Evolutionary conservation across 495 filamentous ascomycete genomes (phyloP).

Genomic region (Tetracladium marchalianum): DNA sequence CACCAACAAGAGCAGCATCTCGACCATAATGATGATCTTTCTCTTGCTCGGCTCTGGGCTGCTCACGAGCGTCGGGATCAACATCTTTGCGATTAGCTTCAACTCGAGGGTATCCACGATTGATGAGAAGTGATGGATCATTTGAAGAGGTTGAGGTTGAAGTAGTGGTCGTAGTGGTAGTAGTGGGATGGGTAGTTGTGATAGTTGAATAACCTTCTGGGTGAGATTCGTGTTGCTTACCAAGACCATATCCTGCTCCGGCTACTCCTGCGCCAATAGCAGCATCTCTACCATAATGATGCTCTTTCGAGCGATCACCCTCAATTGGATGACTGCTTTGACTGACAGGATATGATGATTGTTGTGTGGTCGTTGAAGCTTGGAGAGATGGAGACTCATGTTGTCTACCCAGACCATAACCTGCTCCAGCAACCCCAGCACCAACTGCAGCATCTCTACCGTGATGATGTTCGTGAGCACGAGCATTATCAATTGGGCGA

Average conservation of each 20-base stretch:
- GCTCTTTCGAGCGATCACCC: constrained; percentile 2
- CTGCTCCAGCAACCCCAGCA: neutral
- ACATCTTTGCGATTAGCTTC: constrained; percentile 8
- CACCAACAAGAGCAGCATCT: neutral
- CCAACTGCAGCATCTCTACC: constrained; percentile 12
- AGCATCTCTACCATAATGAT: constrained; percentile 9
- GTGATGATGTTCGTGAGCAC: constrained; percentile 4
- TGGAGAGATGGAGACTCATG: neutral
- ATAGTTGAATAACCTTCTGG: neutral
- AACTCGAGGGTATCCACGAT: too few relatives aligned
- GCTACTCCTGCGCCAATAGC: constrained; percentile 4
- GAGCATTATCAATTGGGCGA: too few relatives aligned
- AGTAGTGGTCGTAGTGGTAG: neutral
- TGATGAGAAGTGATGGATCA: too few relatives aligned
- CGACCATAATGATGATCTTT: constrained; percentile 1
- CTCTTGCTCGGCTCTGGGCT: constrained; percentile 11
- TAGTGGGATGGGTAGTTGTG: neutral
- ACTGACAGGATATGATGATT: neutral
- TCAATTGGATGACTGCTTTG: neutral
- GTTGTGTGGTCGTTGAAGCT: neutral
- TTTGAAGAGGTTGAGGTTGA: too few relatives aligned
- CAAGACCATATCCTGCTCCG: constrained; percentile 4
- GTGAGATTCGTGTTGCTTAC: constrained; percentile 2
- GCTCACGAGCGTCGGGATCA: constrained; percentile 3
- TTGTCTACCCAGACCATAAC: neutral